Evolutionary conservation across 2,329 filamentous ascomycete genomes (phyloP).

Genomic region (Fonsecaea monophora): DNA sequence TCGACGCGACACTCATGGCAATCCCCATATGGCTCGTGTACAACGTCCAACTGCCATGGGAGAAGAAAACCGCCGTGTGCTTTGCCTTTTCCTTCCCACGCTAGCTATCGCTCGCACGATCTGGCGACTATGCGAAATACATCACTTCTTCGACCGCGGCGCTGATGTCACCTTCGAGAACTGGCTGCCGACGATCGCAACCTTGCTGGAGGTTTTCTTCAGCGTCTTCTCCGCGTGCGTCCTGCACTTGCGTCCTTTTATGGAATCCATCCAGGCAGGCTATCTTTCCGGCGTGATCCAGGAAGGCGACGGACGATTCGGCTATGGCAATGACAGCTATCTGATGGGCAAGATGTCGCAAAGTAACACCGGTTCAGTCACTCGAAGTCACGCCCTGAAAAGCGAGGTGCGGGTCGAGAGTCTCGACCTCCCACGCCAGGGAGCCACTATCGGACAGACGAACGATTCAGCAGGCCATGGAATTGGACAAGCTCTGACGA

Average conservation of each 20-base stretch:
- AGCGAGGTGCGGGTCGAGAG: constrained; percentile 20
- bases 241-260: constrained; percentile 30
- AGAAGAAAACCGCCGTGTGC: constrained; percentile 37
- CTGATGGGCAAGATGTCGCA: constrained; percentile 31
- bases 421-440: constrained; percentile 28
- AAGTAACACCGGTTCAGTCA: constrained; percentile 21
- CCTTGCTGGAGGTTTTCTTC: constrained; percentile 28
- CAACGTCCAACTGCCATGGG: constrained; percentile 34
- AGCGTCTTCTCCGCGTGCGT: constrained; percentile 28
- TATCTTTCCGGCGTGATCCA: constrained; percentile 29
- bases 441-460: constrained; percentile 2
- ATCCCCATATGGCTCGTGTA: constrained; percentile 37
- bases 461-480: neutral
- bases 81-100: constrained; percentile 29
- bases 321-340: constrained; percentile 33
- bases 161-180: constrained; percentile 29
- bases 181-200: constrained; percentile 29
- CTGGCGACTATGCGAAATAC: constrained; percentile 24
- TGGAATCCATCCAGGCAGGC: constrained; percentile 33
- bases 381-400: constrained; percentile 28
- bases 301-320: constrained; percentile 27
- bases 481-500: constrained; percentile 24
- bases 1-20: constrained; percentile 36
- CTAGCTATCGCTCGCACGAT: constrained; percentile 23
- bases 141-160: constrained; percentile 23